Evolutionary conservation across 2,329 filamentous ascomycete genomes (phyloP).

Genomic region (Sclerotiophoma versabilis): DNA sequence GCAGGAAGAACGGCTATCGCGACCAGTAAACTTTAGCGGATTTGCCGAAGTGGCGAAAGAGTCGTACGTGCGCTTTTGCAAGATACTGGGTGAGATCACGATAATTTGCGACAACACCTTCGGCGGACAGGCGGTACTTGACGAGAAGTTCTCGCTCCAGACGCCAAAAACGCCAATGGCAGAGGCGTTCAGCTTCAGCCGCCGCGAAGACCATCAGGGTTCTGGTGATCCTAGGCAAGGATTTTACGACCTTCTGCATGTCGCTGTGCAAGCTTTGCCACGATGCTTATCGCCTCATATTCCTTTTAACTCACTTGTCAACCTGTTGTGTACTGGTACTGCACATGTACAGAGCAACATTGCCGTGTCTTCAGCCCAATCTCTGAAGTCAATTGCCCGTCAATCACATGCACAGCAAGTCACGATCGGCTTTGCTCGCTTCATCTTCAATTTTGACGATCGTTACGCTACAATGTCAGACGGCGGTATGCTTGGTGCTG

Average conservation of each 20-base stretch:
- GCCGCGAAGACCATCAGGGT: constrained; percentile 78
- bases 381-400: constrained; percentile 91
- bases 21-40: constrained; percentile 64
- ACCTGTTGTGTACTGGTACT: constrained; percentile 93
- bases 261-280: constrained; percentile 92
- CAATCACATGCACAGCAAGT: constrained; percentile 95
- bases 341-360: constrained; percentile 94
- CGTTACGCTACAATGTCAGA: constrained; percentile 98
- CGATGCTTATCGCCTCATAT: constrained; percentile 92
- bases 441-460: constrained; percentile 99
- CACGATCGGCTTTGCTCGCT: constrained; percentile 93
- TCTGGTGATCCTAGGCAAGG: constrained; percentile 85
- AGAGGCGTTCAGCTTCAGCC: constrained; percentile 89
- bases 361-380: constrained; percentile 88
- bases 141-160: constrained; percentile 89
- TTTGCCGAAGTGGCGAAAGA: constrained; percentile 81
- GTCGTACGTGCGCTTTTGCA: constrained; percentile 90
- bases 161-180: constrained; percentile 94
- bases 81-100: constrained; percentile 93
- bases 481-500: constrained; percentile 91
- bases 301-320: constrained; percentile 91
- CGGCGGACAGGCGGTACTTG: constrained; percentile 90
- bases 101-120: constrained; percentile 97
- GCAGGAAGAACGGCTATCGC: constrained; percentile 71
- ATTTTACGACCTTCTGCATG: constrained; percentile 94